Evolutionary conservation across 2,329 filamentous ascomycete species (phyloP), one percentile per base, ranked within the genome.

Genomic region (Ploettnerulaceae sp.): DNA sequence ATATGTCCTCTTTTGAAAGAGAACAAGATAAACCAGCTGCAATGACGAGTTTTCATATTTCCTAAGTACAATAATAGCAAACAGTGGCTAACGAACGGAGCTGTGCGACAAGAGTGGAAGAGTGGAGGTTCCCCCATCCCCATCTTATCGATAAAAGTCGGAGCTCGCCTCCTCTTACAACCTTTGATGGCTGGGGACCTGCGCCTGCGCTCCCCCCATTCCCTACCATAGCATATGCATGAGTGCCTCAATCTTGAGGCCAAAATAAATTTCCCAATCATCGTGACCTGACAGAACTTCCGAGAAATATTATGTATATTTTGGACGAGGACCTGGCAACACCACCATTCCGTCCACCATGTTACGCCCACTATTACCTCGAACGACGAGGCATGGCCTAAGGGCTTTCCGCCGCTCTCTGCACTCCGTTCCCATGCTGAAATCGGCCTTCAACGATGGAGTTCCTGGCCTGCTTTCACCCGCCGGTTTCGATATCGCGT

Each of bases 401-500:
- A 46, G 45, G 9, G 26, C 42, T n/a, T 52, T 48, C 32, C 55
- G 66, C 44, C 70, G 75, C 52, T 67, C 68, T 37, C 55, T 74
- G 38, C 76, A 80, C 59, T 51, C 64, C 32, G 62, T 79, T 18
- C 73, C 74, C n/a, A 40, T 59, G 28, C 67, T 79, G 53, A 59
- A 58, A 25, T 70, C 76, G 46, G 63, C 72, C 56, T 74, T 68
- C 67, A 55, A 56, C 7, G 48, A 73, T 34, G 77, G 74, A 49
- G 73, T 95, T 5, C 76, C 80, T n/a, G 79, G 80, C 11, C 74
- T 97, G 51, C 73, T 95, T 63, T 82, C 82, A 22, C 66, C 74
- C 2, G 71, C 76, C 40, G 86, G 79, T 45, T 94, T 86, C 67
- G 70, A 84, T 46, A 76, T 87, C 45, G 82, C 89, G 39, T 98